Evolutionary conservation across 257 asterid species (phyloP).

Genomic region (Vinca minor): DNA sequence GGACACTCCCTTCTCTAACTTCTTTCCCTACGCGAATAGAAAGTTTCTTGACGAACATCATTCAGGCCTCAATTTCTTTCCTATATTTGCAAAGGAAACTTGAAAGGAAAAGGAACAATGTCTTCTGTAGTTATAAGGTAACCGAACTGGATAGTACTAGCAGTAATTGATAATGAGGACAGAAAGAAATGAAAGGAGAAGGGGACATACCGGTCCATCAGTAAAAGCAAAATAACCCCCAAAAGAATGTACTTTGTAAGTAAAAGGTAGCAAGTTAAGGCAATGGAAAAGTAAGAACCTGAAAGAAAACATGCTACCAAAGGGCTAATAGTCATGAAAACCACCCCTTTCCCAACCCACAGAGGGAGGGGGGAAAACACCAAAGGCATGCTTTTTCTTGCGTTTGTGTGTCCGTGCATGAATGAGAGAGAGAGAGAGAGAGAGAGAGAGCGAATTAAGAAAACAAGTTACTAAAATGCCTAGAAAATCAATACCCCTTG

Average conservation of each 20-base stretch:
- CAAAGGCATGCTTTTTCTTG: background rate
- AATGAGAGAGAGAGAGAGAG: too few species aligned
- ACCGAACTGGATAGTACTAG: background rate
- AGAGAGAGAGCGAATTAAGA: too few species aligned
- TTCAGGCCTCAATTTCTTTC: background rate
- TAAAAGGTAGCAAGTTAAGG: conserved; percentile 2
- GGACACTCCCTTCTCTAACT: conserved; percentile 32
- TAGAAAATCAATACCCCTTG: too few species aligned
- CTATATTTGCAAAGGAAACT: background rate
- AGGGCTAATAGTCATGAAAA: background rate
- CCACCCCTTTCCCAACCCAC: background rate
- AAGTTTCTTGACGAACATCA: conserved; percentile 33
- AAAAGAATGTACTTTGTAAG: conserved; percentile 4
- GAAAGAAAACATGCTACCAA: background rate
- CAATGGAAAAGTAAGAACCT: background rate
- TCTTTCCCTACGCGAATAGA: conserved; percentile 31
- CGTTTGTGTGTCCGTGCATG: background rate
- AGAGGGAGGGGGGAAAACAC: background rate
- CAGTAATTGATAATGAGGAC: background rate
- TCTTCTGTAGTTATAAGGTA: background rate
- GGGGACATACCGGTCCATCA: background rate
- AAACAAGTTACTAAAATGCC: too few species aligned
- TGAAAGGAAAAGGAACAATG: background rate
- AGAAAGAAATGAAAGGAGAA: background rate
- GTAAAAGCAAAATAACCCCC: background rate